Evolutionary conservation across 169 alveolate species (phyloP), one percentile per base, ranked within the genome.

Genomic region (Plasmodium malariae): DNA sequence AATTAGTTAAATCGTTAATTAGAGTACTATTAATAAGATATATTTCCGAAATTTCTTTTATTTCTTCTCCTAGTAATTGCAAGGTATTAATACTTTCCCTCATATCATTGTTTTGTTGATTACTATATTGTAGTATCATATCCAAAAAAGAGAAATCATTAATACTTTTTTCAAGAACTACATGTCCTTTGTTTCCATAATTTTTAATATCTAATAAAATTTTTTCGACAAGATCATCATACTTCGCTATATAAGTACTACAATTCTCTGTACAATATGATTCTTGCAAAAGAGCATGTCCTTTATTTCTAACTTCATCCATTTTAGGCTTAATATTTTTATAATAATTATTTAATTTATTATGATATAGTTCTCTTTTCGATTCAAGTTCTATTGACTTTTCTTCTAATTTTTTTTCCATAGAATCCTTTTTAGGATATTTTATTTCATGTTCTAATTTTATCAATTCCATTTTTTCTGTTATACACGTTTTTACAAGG

Each of bases 31-130:
- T 65, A 24, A 65, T 65, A 0, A 1, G 9, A 17, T 65, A 65
- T 43, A 65, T 30, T 6, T 65, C 17, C 9, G 74, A 65, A 65
- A 65, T 0, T 28, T 65, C 74, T n/a, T 36, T 0, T 14, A 65
- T 65, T 26, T 65, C 74, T 17, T 65, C 57, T 65, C 43, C 74
- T 65, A 65, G 40, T 48, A 65, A n/a, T 36, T 65, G 14, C 55
- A 65, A 24, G 26, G 30, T n/a, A 14, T 65, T 65, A 65, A 24
- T 43, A 14, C 1, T 65, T 65, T 36, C 74, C 2, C 14, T 6
- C n/a, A 65, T 65, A 26, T 65, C 74, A 30, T 30, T 7, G 3
- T 36, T 36, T 17, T 30, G 21, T 65, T 9, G 55, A 0, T 65
- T 65, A 65, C 55, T 6, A 17, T 2, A 17, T 17, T n/a, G 32